Evolutionary conservation across 495 filamentous ascomycete species (phyloP).

Genomic region (Amniculicola lignicola): DNA sequence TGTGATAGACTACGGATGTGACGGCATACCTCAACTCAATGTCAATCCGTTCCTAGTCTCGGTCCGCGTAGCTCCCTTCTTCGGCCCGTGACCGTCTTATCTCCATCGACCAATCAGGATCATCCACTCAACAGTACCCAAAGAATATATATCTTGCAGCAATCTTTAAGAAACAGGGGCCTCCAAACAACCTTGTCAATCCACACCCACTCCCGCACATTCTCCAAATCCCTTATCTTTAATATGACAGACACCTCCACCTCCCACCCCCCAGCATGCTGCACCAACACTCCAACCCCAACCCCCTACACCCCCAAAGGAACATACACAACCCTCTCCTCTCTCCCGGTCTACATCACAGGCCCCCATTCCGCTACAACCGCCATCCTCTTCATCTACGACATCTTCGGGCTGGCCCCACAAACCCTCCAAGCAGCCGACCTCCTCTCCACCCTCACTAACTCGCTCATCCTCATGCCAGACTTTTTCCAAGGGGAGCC

Average conservation of each 20-base stretch:
- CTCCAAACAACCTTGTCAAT: no score
- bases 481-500: constrained; percentile 36
- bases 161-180: no score
- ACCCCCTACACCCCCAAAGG: not conserved
- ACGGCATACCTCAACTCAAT: no score
- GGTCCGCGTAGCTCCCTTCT: no score
- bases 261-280: not conserved
- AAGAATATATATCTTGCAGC: no score
- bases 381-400: constrained; percentile 52
- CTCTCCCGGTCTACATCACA: constrained; percentile 38
- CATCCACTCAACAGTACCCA: no score
- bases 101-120: no score
- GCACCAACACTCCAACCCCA: not conserved
- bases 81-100: no score
- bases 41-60: no score
- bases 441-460: constrained; percentile 40
- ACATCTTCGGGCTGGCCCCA: constrained; percentile 51
- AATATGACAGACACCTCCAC: not conserved
- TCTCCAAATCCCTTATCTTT: no score
- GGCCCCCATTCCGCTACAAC: constrained; percentile 40
- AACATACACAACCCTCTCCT: not conserved
- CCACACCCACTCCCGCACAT: no score
- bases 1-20: no score
- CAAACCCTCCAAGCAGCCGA: constrained; percentile 57
- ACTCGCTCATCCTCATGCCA: constrained; percentile 24